Evolutionary conservation across 192 early-diverging fungal species (phyloP).

Genomic region (Entrophospora sp.): DNA sequence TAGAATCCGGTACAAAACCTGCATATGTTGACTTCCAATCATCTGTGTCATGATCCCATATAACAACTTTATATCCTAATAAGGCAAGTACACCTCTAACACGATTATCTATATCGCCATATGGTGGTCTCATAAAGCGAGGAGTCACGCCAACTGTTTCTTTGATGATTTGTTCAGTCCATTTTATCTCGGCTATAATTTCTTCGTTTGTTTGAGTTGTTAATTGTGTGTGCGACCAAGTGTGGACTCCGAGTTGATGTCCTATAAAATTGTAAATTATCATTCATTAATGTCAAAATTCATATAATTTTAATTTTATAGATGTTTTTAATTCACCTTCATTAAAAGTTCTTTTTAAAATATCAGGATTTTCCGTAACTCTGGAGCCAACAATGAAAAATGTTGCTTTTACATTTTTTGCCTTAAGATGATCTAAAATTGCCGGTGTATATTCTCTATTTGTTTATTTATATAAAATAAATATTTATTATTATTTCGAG

Average conservation of each 20-base stretch:
- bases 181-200: constrained; percentile 54
- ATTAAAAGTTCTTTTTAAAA: constrained; percentile 23
- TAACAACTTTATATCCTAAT: constrained; percentile 39
- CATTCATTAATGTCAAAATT: too few species aligned
- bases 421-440: constrained; percentile 36
- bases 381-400: constrained; percentile 40
- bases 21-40: neutral
- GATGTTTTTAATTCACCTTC: too few species aligned
- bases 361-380: constrained; percentile 30
- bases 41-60: constrained; percentile 23
- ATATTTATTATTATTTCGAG: neutral
- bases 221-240: constrained; percentile 51
- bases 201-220: constrained; percentile 50
- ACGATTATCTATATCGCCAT: constrained; percentile 65
- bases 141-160: constrained; percentile 38
- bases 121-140: constrained; percentile 42
- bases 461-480: neutral
- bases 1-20: neutral
- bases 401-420: constrained; percentile 30
- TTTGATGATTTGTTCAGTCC: constrained; percentile 43
- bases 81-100: constrained; percentile 50
- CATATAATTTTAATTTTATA: too few species aligned
- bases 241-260: constrained; percentile 45
- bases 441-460: constrained; percentile 8
- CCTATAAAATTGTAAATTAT: neutral